Conservation (phyloP, 805 yeast species). For the Kodamaea laetipori region DNA sequence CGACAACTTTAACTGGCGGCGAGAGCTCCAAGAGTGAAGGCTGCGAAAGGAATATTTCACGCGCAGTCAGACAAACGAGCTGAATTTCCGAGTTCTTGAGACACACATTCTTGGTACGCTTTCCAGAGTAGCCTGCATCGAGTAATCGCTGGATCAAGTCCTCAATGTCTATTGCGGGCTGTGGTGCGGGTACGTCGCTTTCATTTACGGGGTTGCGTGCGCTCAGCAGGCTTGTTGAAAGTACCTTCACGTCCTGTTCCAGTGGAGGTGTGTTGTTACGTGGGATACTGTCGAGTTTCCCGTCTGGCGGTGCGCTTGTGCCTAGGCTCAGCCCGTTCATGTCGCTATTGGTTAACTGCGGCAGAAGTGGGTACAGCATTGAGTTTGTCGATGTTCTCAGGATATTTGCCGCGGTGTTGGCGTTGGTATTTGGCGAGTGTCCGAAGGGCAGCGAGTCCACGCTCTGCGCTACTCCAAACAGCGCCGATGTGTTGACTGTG, state of each 20-base stretch:
- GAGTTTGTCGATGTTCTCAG: constrained; percentile 30
- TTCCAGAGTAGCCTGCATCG: constrained; percentile 96
- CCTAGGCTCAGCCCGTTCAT: constrained; percentile 13
- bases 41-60: constrained; percentile 87
- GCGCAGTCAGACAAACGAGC: constrained; percentile 78
- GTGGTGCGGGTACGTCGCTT: background rate
- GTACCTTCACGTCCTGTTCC: background rate
- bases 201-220: constrained; percentile 1
- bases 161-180: constrained; percentile 60
- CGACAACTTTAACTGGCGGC: constrained; percentile 84
- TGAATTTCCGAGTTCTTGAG: constrained; percentile 88
- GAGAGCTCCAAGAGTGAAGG: constrained; percentile 86
- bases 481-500: constrained; percentile 14
- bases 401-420: constrained; percentile 12
- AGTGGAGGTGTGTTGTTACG: constrained; percentile 3
- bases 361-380: constrained; percentile 23
- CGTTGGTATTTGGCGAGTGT: constrained; percentile 15
- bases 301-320: constrained; percentile 24
- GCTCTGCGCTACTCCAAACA: constrained; percentile 11
- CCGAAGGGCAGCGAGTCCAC: constrained; percentile 14
- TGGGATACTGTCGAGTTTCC: constrained; percentile 7
- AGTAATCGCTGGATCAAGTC: constrained; percentile 85
- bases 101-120: constrained; percentile 86
- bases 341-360: constrained; percentile 19
- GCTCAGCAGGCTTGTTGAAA: constrained; percentile 5